Percentiles rank a stretch among this genome's conserved stretches.
Evolutionary conservation across 2,329 filamentous ascomycete species (phyloP).

Genomic region (Aspergillus oerlinghausenensis): DNA sequence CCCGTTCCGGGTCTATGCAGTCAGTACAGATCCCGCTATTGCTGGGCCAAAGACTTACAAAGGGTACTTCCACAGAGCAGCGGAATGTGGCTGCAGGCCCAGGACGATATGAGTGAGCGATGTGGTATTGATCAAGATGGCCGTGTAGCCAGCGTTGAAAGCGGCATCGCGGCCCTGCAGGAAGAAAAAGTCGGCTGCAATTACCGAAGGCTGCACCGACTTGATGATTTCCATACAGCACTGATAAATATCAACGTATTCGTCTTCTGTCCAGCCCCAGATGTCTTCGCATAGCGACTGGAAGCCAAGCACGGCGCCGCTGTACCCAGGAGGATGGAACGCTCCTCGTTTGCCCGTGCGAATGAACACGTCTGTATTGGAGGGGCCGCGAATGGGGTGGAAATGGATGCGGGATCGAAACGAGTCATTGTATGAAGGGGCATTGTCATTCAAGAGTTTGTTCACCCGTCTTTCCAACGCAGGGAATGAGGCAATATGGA

Average conservation of each 20-base stretch:
- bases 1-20: conserved; percentile 37
- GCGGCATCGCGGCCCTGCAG: conserved; percentile 43
- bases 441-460: conserved; percentile 21
- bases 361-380: conserved; percentile 31
- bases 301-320: conserved; percentile 32
- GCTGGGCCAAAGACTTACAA: conserved; percentile 16
- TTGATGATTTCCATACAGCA: conserved; percentile 37
- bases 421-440: conserved; percentile 13
- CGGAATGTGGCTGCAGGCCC: conserved; percentile 36
- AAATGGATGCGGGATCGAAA: conserved; percentile 22
- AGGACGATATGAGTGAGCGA: conserved; percentile 40
- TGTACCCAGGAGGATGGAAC: conserved; percentile 30
- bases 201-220: conserved; percentile 35
- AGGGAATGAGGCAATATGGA: conserved; percentile 45
- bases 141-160: conserved; percentile 30
- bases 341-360: conserved; percentile 24
- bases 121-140: conserved; percentile 43
- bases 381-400: conserved; percentile 31
- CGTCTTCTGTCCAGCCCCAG: conserved; percentile 34
- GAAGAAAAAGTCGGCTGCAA: conserved; percentile 44
- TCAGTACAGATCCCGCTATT: too few species aligned
- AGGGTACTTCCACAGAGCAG: conserved; percentile 31
- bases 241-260: conserved; percentile 41
- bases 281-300: conserved; percentile 25
- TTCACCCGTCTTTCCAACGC: conserved; percentile 31